Conservation (phyloP, 2,329 filamentous ascomycete genomes). For the Thielaviopsis euricoi region DNA sequence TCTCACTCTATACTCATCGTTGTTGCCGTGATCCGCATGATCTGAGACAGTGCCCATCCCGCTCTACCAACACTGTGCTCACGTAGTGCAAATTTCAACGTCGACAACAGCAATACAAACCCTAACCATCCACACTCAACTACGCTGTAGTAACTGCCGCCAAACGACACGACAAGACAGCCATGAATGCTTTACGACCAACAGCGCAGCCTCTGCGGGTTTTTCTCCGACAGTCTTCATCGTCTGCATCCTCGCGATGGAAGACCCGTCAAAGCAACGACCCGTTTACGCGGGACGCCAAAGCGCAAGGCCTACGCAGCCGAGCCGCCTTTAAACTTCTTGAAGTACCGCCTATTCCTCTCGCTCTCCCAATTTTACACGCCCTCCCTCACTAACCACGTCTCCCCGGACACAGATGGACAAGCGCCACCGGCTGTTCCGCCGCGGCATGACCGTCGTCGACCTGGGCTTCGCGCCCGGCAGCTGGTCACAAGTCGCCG, state of each 20-base stretch:
- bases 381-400: background rate
- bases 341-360: conserved; percentile 36
- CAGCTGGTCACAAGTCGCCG: conserved; percentile 64
- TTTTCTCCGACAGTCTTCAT: conserved; percentile 6
- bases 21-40: no score
- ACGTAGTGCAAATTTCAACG: background rate
- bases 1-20: no score
- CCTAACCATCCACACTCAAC: background rate
- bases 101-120: background rate
- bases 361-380: no score
- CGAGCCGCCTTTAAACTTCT: conserved; percentile 87
- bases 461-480: conserved; percentile 75
- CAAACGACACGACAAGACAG: background rate
- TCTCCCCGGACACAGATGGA: conserved; percentile 47
- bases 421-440: conserved; percentile 64
- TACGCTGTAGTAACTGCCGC: no score
- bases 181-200: background rate
- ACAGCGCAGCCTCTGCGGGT: background rate
- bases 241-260: conserved; percentile 41
- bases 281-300: conserved; percentile 55
- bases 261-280: conserved; percentile 63
- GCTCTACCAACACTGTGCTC: background rate
- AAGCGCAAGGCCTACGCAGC: conserved; percentile 67
- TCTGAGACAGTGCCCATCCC: no score
- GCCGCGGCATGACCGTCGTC: conserved; percentile 65